Base-by-base conservation (phyloP, 768 basidiomycete species). In the Serendipita sp. region DNA sequence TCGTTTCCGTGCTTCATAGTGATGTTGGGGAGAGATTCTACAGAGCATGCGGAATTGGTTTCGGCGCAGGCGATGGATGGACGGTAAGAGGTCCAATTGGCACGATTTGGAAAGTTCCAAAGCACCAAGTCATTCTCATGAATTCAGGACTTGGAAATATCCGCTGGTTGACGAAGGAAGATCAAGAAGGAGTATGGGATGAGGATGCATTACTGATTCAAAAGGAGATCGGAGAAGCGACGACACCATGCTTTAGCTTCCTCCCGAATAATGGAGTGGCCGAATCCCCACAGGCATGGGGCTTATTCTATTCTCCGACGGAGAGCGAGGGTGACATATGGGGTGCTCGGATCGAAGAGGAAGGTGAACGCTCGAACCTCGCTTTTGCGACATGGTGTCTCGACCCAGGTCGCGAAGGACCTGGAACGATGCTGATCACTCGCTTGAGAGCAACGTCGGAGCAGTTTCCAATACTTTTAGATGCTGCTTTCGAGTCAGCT, bases 1-100 rank as follows among this genome's bases (percentile, higher is more conserved):
- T 66, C 38, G 80, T 83, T 68, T 83, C 81, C 3, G 71, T 75
- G 13, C 74, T 84, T 18, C 83, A 79, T 72, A 83, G 79, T 67
- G 82, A 83, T 64, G 71, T 83, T 41, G 82, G 82, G 15, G 64
- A 66, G 3, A 65, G 71, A 0, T 81, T 82, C 70, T 84, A 84
- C 71, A 67, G 65, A 34, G 64, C 66, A 13, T 75, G 77, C 58
- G 81, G 80, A 0, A 32, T 60, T 60, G 56, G 56, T n/a, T 76
- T 77, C 0, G 71, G 68, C 4, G 67, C 64, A 5, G 68, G 70
- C 2, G 65, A 63, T 3, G 82, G 83, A 2, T 84, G 83, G 83
- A 70, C 75, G 16, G 70, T 74, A 7, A 70, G 71, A 35, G 72
- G 70, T 3, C 70, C 76, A 10, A 44, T 71, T 1, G 77, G 76